These are phyloP conservation scores for Delonix regia DNA, from an alignment of 306 rosid species.

Conservation along the genomic window DNA sequence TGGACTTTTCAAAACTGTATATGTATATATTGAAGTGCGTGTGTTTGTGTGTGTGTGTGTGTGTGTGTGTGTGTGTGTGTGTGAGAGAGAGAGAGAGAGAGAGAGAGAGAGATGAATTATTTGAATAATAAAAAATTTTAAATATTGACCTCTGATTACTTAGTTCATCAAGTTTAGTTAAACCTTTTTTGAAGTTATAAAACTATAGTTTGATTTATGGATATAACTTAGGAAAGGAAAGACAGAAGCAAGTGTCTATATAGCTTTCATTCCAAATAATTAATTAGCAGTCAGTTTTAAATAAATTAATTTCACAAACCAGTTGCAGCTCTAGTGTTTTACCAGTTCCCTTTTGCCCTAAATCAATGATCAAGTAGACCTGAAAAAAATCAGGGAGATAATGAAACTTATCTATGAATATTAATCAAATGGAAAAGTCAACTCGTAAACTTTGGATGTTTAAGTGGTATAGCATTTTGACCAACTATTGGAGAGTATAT, in stretches of 20 bases:
- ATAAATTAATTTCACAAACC: not conserved
- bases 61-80: too few relatives aligned
- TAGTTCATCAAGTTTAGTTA: too few relatives aligned
- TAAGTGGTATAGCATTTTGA: constrained; percentile 29
- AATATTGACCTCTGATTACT: too few relatives aligned
- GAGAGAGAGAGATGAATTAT: too few relatives aligned
- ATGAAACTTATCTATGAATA: not conserved
- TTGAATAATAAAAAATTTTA: too few relatives aligned
- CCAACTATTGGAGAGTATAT: constrained; percentile 44
- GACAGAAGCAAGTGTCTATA: not conserved
- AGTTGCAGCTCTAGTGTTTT: not conserved
- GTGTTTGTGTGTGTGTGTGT: too few relatives aligned
- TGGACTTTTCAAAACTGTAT: too few relatives aligned
- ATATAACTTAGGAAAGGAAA: not conserved
- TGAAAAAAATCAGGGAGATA: not conserved
- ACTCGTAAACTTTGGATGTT: constrained; percentile 10
- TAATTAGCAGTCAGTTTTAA: not conserved
- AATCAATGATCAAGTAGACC: not conserved
- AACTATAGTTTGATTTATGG: not conserved
- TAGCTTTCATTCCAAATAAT: not conserved
- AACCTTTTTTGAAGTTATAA: not conserved
- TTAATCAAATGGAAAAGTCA: constrained; percentile 36
- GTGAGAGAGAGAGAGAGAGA: too few relatives aligned
- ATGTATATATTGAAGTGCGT: too few relatives aligned
- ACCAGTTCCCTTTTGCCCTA: not conserved